Percentiles rank a stretch among this genome's conserved stretches.
phyloP scores from a whole-genome alignment of 129 eudicot genomes.

The Tanacetum coccineum region DNA sequence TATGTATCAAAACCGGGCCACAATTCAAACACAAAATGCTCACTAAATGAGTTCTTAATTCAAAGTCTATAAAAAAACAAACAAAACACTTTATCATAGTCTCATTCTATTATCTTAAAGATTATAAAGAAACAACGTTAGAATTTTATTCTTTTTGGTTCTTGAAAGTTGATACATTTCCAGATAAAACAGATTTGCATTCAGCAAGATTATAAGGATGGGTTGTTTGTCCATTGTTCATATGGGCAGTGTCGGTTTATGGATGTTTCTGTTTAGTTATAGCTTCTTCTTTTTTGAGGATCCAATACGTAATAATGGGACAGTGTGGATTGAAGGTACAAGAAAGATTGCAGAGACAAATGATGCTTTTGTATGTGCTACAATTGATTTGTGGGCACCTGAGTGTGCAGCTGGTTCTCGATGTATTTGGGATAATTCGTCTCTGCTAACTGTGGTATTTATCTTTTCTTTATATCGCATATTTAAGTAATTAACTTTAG shows the following conservation, averaged over 20 bases:
- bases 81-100: not conserved
- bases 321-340: constrained; percentile 45
- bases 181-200: no score
- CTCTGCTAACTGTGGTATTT: constrained; percentile 80
- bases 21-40: no score
- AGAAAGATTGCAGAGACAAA: constrained; percentile 49
- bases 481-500: no score
- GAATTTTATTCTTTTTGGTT: constrained; percentile 9
- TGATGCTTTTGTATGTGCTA: constrained; percentile 68
- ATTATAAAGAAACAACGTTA: not conserved
- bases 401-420: constrained; percentile 76
- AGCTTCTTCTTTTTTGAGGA: constrained; percentile 20
- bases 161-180: constrained; percentile 2
- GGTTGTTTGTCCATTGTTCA: constrained; percentile 33
- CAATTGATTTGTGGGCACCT: constrained; percentile 98
- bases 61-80: not conserved
- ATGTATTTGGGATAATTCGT: constrained; percentile 79
- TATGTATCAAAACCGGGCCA: no score
- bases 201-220: no score
- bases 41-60: no score
- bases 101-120: constrained; percentile 11
- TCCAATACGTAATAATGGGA: constrained; percentile 35
- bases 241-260: constrained; percentile 39
- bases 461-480: no score
- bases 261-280: constrained; percentile 25